These are phyloP conservation scores for Trichoderma erinaceum DNA, from an alignment of 495 filamentous ascomycete genomes.

Conservation along the genomic window DNA sequence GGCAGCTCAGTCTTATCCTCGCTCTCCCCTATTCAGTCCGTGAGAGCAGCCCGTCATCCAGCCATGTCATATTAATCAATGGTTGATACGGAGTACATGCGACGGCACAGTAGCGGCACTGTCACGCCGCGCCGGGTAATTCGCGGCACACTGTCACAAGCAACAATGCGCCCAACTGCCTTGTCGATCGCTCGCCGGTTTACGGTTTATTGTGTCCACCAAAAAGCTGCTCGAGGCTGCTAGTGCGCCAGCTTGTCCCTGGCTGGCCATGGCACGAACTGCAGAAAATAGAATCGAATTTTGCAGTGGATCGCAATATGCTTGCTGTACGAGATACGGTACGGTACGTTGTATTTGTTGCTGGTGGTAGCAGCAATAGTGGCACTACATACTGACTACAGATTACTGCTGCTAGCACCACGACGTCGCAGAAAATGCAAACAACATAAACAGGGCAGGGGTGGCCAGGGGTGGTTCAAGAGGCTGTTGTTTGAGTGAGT, in stretches of 20 bases:
- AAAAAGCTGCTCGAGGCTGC: neutral
- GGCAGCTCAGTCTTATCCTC: neutral
- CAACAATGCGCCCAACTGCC: neutral
- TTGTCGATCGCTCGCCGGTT: neutral
- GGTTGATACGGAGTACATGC: neutral
- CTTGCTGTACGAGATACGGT: neutral
- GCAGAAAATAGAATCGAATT: neutral
- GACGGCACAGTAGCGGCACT: neutral
- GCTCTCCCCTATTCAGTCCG: neutral
- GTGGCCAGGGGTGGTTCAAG: neutral
- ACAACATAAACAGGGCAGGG: slow-evolving; percentile 1
- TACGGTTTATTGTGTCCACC: neutral
- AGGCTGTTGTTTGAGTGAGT: neutral
- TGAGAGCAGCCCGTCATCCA: neutral
- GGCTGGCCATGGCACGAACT: slow-evolving; percentile 1
- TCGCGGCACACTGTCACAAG: neutral
- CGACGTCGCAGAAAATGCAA: slow-evolving; percentile 4
- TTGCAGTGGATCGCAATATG: neutral
- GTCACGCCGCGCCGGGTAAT: neutral
- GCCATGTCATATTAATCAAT: slow-evolving; percentile 5
- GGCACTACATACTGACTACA: too few relatives aligned
- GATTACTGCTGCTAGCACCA: neutral
- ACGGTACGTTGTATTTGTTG: neutral
- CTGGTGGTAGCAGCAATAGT: too few relatives aligned
- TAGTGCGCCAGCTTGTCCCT: slow-evolving; percentile 3